These are phyloP conservation scores for Xerocomellus chrysenteron DNA, from an alignment of 768 basidiomycete species.

Conservation along the genomic window DNA sequence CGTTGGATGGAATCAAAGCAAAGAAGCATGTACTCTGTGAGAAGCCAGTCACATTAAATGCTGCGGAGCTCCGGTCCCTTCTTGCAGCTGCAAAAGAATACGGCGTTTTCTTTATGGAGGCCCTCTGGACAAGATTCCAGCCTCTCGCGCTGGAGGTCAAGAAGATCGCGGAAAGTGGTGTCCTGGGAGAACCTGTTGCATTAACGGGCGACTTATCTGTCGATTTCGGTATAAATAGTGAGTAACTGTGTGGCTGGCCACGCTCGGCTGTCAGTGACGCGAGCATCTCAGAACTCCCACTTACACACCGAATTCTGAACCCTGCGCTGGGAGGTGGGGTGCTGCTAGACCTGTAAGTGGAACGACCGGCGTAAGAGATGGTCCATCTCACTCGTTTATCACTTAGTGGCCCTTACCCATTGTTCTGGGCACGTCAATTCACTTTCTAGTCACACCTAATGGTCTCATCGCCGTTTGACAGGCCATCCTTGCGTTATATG, in stretches of 20 bases:
- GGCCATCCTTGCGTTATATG: slow-evolving; percentile 78
- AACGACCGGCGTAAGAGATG: neutral
- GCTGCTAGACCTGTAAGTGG: slow-evolving; percentile 74
- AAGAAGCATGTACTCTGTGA: slow-evolving; percentile 88
- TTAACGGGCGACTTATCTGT: slow-evolving; percentile 76
- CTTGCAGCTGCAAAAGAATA: slow-evolving; percentile 72
- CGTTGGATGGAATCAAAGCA: slow-evolving; percentile 70
- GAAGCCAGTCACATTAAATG: slow-evolving; percentile 82
- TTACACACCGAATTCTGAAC: slow-evolving; percentile 74
- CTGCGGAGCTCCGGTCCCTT: slow-evolving; percentile 71
- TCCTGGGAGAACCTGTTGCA: slow-evolving; percentile 64
- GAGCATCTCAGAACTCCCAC: slow-evolving; percentile 51
- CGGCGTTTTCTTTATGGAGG: slow-evolving; percentile 90
- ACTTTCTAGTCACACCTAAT: neutral
- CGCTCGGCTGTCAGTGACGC: neutral
- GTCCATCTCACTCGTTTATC: slow-evolving; percentile 4
- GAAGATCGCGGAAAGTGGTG: slow-evolving; percentile 57
- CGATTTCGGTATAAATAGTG: slow-evolving; percentile 66
- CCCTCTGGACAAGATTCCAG: slow-evolving; percentile 84
- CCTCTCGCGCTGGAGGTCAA: slow-evolving; percentile 66
- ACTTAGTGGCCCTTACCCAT: slow-evolving; percentile 73
- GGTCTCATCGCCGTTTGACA: slow-evolving; percentile 30
- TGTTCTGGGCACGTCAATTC: slow-evolving; percentile 61
- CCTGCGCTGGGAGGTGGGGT: slow-evolving; percentile 81
- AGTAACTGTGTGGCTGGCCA: slow-evolving; percentile 3